Evolutionary conservation across 495 filamentous ascomycete genomes (phyloP).

Genomic region (Neurospora intermedia): DNA sequence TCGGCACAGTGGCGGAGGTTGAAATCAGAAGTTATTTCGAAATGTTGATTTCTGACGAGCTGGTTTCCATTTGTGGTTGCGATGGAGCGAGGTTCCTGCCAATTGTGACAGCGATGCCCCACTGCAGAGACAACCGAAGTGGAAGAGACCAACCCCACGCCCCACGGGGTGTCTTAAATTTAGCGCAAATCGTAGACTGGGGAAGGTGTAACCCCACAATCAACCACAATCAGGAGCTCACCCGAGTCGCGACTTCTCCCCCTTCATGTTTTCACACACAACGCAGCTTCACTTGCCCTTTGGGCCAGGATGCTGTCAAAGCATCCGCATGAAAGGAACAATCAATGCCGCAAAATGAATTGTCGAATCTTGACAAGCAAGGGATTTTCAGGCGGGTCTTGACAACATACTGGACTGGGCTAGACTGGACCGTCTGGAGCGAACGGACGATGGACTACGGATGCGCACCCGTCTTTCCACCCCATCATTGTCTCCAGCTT

Average conservation of each 20-base stretch:
- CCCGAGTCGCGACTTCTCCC: background rate
- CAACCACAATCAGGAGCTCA: background rate
- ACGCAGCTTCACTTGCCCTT: background rate
- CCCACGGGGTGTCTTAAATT: conserved; percentile 17
- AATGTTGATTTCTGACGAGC: background rate
- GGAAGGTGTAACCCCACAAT: conserved; percentile 17
- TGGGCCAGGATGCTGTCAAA: background rate
- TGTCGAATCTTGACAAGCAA: background rate
- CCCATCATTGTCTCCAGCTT: background rate
- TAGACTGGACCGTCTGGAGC: background rate
- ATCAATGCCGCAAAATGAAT: background rate
- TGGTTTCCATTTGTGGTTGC: background rate
- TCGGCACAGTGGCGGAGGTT: background rate
- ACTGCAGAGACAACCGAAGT: background rate
- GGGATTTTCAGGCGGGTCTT: no score
- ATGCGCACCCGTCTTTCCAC: background rate
- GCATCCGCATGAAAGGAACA: background rate
- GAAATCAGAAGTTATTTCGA: background rate
- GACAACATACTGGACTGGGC: no score
- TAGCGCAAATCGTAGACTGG: conserved; percentile 1
- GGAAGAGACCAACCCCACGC: conserved; percentile 18
- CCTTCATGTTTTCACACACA: background rate
- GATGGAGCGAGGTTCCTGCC: background rate
- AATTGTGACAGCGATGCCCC: background rate
- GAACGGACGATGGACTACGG: background rate